Conservation (phyloP, 192 early-diverging fungal species). For the Chytriomyces sp. region DNA sequence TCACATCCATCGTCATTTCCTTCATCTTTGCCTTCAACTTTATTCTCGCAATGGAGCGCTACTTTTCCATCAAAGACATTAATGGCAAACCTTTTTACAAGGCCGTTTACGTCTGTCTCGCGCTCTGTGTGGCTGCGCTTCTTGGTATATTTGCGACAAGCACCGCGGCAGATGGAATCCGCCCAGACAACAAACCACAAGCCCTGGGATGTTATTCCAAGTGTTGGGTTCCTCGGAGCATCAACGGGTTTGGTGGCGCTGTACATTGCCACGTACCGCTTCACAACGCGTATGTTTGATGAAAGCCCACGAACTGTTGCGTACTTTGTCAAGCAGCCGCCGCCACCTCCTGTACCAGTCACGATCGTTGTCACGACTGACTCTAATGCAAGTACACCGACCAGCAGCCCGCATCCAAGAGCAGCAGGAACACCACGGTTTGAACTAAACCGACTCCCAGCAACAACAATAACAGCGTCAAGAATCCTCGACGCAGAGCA, state of each 20-base stretch:
- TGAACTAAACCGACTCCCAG: not conserved
- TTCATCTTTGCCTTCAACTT: slow-evolving; percentile 16
- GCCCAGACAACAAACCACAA: slow-evolving; percentile 19
- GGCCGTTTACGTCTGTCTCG: not conserved
- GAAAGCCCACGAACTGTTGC: slow-evolving; percentile 15
- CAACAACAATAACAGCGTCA: not conserved
- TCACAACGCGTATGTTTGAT: slow-evolving; percentile 21
- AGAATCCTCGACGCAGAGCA: not conserved
- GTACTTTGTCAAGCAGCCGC: not conserved
- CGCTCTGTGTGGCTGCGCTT: not conserved
- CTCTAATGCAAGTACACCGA: too few species aligned
- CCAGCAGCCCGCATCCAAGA: too few species aligned
- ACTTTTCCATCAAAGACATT: slow-evolving; percentile 10
- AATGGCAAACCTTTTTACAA: not conserved
- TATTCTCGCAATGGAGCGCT: slow-evolving; percentile 27
- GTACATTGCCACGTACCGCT: slow-evolving; percentile 30
- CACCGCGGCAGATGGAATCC: not conserved
- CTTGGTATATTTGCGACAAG: slow-evolving; percentile 8
- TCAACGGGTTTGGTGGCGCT: not conserved
- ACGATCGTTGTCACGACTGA: too few species aligned
- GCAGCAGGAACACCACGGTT: not conserved
- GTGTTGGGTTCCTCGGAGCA: not conserved
- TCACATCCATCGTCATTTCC: not conserved
- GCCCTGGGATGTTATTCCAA: not conserved
- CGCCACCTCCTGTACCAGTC: too few species aligned